These are phyloP conservation scores for Massospora cicadina DNA, from an alignment of 371 early-diverging fungal species.

Conservation along the genomic window DNA sequence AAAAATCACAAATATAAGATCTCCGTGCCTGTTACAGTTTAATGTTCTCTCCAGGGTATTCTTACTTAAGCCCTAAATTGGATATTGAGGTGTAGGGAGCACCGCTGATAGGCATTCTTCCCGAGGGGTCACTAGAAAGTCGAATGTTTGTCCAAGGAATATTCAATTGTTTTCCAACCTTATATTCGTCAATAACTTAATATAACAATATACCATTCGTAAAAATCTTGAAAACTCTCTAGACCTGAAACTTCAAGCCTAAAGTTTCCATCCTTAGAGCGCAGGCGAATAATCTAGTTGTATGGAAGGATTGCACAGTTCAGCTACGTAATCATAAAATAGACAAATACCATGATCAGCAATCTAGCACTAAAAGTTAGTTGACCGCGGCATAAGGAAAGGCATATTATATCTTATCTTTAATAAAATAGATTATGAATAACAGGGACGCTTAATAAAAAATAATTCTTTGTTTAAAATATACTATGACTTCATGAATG, in stretches of 20 bases:
- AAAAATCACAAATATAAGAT: constrained; percentile 48
- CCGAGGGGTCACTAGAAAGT: background rate
- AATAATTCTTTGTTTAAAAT: too few species aligned
- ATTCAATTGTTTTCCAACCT: background rate
- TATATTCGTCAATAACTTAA: background rate
- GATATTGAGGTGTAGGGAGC: background rate
- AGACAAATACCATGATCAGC: too few species aligned
- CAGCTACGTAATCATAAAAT: too few species aligned
- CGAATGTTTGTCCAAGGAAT: background rate
- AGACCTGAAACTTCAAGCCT: background rate
- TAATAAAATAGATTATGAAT: too few species aligned
- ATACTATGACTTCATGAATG: too few species aligned
- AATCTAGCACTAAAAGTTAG: too few species aligned
- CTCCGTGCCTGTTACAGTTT: constrained; percentile 44
- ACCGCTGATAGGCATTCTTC: background rate
- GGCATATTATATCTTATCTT: too few species aligned
- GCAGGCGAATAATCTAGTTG: background rate
- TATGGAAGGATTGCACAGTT: background rate
- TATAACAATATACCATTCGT: background rate
- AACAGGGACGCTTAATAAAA: too few species aligned
- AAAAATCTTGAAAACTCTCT: background rate
- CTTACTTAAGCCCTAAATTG: constrained; percentile 1
- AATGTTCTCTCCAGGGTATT: background rate
- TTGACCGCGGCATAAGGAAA: too few species aligned
- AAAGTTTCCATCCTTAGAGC: background rate